Conservation (phyloP, 2,329 filamentous ascomycete species). For the Diaporthe aspalathi region DNA sequence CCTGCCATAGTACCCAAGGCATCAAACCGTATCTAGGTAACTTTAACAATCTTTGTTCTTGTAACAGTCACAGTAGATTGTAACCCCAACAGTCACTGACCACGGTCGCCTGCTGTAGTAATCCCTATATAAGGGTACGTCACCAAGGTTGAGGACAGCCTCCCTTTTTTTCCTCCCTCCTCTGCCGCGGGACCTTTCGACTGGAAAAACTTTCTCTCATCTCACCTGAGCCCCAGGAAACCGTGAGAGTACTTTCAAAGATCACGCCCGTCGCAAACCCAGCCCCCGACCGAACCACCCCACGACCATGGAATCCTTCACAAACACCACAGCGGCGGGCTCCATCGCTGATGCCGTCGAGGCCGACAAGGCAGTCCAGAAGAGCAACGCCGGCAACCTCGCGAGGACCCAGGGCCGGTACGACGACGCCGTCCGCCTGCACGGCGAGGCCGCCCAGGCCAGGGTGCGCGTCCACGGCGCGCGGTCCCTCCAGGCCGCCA, state of each 20-base stretch:
- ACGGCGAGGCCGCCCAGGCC: background rate
- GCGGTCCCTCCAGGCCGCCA: slow-evolving; percentile 4
- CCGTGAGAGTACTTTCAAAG: background rate
- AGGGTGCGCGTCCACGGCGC: background rate
- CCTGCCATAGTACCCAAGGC: background rate
- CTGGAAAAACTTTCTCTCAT: too few relatives aligned
- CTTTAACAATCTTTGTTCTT: background rate
- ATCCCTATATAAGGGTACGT: too few relatives aligned
- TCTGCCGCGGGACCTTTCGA: too few relatives aligned
- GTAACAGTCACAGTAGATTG: too few relatives aligned
- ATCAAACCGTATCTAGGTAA: background rate
- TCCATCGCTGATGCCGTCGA: background rate
- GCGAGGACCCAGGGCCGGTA: background rate
- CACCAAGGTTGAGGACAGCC: too few relatives aligned
- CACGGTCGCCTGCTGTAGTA: too few relatives aligned
- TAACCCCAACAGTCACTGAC: too few relatives aligned
- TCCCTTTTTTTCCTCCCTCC: too few relatives aligned
- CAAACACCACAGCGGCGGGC: background rate
- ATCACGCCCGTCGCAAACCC: too few relatives aligned
- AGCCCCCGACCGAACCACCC: background rate
- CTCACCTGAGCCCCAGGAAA: too few relatives aligned
- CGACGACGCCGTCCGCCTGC: slow-evolving; percentile 25
- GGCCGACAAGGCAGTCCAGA: background rate
- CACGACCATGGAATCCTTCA: background rate
- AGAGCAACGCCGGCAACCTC: background rate